These are phyloP conservation scores for Fusarium beomiforme DNA, from an alignment of 2,329 filamentous ascomycete species.

Conservation along the genomic window DNA sequence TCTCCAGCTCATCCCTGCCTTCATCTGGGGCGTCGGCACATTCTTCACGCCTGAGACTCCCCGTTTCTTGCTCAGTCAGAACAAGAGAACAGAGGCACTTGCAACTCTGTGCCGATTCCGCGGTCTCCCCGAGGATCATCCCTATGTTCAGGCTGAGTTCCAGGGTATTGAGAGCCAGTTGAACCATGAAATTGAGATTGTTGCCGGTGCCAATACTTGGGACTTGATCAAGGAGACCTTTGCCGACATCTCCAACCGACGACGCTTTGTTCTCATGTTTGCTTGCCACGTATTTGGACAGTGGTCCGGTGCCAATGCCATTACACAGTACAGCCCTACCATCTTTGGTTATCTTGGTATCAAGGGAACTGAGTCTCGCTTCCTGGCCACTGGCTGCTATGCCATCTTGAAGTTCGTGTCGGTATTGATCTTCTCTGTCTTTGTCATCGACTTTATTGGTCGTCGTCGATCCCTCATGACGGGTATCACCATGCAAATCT, in stretches of 20 bases:
- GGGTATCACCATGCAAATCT: slow-evolving; percentile 46
- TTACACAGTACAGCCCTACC: slow-evolving; percentile 45
- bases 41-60: slow-evolving; percentile 43
- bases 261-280: slow-evolving; percentile 47
- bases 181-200: slow-evolving; percentile 48
- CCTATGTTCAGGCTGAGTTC: slow-evolving; percentile 42
- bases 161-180: slow-evolving; percentile 46
- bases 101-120: slow-evolving; percentile 35
- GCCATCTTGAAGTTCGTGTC: slow-evolving; percentile 45
- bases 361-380: slow-evolving; percentile 33
- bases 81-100: slow-evolving; percentile 32
- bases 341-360: slow-evolving; percentile 46
- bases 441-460: slow-evolving; percentile 46
- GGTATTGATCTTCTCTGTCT: slow-evolving; percentile 40
- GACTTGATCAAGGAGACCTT: slow-evolving; percentile 50
- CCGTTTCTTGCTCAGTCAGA: slow-evolving; percentile 38
- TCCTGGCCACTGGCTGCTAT: slow-evolving; percentile 42
- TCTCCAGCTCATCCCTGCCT: slow-evolving; percentile 38
- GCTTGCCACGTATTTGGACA: slow-evolving; percentile 42
- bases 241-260: slow-evolving; percentile 38
- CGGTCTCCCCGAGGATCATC: slow-evolving; percentile 41
- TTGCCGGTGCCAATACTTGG: slow-evolving; percentile 43
- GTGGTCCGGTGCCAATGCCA: slow-evolving; percentile 45
- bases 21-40: slow-evolving; percentile 41
- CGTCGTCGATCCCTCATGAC: slow-evolving; percentile 48